Base-by-base conservation (phyloP, 495 filamentous ascomycete species). In the Thermothielavioides terrestris region DNA sequence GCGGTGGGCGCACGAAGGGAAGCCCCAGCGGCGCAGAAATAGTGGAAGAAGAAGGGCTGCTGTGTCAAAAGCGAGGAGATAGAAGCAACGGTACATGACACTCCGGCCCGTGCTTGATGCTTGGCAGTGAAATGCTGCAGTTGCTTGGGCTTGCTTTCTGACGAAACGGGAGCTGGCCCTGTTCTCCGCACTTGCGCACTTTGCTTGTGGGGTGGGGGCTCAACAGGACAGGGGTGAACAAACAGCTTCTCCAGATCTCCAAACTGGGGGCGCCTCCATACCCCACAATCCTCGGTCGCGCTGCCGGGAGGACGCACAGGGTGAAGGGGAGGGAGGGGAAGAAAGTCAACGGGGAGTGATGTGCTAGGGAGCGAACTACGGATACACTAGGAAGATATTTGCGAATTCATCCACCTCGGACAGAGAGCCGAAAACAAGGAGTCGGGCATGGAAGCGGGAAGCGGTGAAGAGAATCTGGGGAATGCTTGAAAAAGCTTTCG, bases 231-330 rank as follows among this genome's bases (percentile, higher is more conserved):
- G 46, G 20, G 50, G 46, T 47, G 7, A 14, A 35, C 14, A 36
- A 25, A n/a, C 31, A 46, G 30, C 46, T 48, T 52, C 48, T 43
- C 37, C 47, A 40, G 41, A 46, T 53, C 34, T 46, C 49, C 49
- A 39, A 38, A 15, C 32, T 15, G 4, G 20, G 21, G 20, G 26
- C 32, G 2, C 39, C 46, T 49, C 46, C 46, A 49, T 21, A 42
- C 47, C 38, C 47, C 47, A 36, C 47, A 50, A 2, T 32, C 23
- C 11, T 23, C 20, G 9, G n/a, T 25, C 6, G 20, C 37, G 18
- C 35, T 5, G 39, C 12, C 14, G 23, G 39, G 17, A 27, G 18
- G 15, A 42, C 15, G n/a, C 39, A 26, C 23, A 26, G 11, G 39
- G 22, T n/a, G n/a, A 31, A 15, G 26, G 10, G 4, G 31, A n/a